Percentiles rank a stretch among this genome's conserved stretches.
Conservation (phyloP, 371 early-diverging fungal species). For the Mortierella sp. region DNA sequence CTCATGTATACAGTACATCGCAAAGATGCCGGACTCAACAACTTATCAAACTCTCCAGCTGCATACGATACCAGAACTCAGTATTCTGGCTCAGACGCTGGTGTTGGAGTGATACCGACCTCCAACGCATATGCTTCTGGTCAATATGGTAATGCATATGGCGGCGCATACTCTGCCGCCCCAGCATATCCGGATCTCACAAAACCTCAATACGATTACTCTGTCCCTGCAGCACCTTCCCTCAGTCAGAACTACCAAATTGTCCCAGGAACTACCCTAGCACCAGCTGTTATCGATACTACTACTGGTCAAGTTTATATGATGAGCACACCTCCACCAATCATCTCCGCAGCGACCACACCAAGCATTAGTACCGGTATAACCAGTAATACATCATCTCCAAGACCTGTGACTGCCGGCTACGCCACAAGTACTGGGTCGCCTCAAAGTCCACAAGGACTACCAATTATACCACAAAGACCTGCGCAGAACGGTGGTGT, state of each 20-base stretch:
- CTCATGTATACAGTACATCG: background rate
- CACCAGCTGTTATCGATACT: background rate
- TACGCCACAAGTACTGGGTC: background rate
- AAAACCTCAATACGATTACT: background rate
- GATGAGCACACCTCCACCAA: background rate
- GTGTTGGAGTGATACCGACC: too few species aligned
- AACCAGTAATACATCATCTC: too few species aligned
- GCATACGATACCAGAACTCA: background rate
- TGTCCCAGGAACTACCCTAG: background rate
- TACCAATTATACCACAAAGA: background rate
- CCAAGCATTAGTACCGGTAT: background rate
- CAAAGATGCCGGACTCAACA: background rate
- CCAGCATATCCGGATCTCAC: background rate
- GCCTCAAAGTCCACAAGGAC: background rate
- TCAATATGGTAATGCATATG: background rate
- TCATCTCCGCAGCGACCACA: background rate
- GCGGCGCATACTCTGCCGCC: too few species aligned
- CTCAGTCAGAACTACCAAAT: background rate
- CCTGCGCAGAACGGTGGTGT: background rate
- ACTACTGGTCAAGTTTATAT: background rate
- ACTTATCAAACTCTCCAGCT: background rate
- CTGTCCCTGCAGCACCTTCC: background rate
- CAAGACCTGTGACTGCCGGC: background rate
- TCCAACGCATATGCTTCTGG: background rate
- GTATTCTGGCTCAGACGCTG: background rate